Percentiles rank a stretch among this genome's conserved stretches.
Evolutionary conservation across 106 monocot genomes (phyloP).

Genomic region (Allium fistulosum): DNA sequence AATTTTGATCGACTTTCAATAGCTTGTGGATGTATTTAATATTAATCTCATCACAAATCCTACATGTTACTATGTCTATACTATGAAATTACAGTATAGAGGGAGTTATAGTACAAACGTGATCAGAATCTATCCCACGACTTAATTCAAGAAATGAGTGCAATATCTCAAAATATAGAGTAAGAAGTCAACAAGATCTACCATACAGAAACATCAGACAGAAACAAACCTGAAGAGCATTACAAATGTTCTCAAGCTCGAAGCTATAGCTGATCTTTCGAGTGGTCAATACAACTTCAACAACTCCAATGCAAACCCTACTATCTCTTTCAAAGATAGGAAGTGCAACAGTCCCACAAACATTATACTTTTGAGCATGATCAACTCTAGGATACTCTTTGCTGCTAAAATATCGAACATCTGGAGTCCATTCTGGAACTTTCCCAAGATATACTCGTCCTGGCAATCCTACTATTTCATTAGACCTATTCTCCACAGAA

Average conservation of each 20-base stretch:
- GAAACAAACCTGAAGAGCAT: conserved; percentile 67
- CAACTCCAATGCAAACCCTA: conserved; percentile 58
- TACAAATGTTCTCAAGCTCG: conserved; percentile 71
- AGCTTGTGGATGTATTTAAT: too few species aligned
- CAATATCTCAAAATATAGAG: too few species aligned
- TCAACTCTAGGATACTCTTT: conserved; percentile 56
- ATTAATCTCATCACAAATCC: background rate
- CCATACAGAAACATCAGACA: background rate
- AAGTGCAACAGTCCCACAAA: conserved; percentile 59
- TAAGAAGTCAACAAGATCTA: too few species aligned
- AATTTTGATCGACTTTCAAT: too few species aligned
- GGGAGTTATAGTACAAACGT: background rate
- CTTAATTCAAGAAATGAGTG: too few species aligned
- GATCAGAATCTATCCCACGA: background rate
- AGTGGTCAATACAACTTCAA: conserved; percentile 62
- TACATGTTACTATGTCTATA: background rate
- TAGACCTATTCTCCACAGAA: conserved; percentile 44
- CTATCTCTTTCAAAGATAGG: conserved; percentile 54
- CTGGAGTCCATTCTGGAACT: conserved; percentile 92
- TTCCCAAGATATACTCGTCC: conserved; percentile 71
- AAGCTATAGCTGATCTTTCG: conserved; percentile 67
- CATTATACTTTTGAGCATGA: conserved; percentile 45
- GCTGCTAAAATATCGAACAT: conserved; percentile 67
- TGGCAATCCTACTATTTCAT: conserved; percentile 50
- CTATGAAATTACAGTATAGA: background rate